Evolutionary conservation across 75 land plant genomes (phyloP).

Genomic region (Picea sitchensis): DNA sequence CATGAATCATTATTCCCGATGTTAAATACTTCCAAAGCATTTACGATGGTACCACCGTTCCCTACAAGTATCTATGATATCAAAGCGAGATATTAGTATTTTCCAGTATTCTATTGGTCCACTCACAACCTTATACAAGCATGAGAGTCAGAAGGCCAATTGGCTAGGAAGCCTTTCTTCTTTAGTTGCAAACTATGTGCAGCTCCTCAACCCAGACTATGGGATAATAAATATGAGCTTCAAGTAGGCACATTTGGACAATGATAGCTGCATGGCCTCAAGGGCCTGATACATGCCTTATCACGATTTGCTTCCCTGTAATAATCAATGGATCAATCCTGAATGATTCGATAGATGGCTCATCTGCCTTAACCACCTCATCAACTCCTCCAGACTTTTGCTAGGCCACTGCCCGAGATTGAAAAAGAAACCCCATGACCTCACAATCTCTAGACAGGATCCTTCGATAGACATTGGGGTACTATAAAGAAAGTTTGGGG

Average conservation of each 20-base stretch:
- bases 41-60: neutral
- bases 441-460: neutral
- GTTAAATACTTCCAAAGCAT: neutral
- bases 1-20: neutral
- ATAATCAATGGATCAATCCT: neutral
- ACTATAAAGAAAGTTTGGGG: too few species aligned
- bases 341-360: neutral
- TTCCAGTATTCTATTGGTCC: neutral
- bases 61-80: neutral
- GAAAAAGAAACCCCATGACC: neutral
- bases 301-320: too few species aligned
- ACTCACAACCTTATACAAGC: neutral
- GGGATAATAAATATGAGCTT: neutral
- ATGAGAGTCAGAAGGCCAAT: neutral
- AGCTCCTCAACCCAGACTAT: neutral
- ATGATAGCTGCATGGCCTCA: neutral
- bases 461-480: neutral
- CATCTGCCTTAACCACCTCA: neutral
- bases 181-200: neutral
- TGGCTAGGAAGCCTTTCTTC: neutral
- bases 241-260: neutral
- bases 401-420: neutral
- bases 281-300: neutral
- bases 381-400: neutral
- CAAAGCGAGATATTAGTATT: neutral